Conservation (phyloP, 768 basidiomycete genomes). For the Kwoniella pini region DNA sequence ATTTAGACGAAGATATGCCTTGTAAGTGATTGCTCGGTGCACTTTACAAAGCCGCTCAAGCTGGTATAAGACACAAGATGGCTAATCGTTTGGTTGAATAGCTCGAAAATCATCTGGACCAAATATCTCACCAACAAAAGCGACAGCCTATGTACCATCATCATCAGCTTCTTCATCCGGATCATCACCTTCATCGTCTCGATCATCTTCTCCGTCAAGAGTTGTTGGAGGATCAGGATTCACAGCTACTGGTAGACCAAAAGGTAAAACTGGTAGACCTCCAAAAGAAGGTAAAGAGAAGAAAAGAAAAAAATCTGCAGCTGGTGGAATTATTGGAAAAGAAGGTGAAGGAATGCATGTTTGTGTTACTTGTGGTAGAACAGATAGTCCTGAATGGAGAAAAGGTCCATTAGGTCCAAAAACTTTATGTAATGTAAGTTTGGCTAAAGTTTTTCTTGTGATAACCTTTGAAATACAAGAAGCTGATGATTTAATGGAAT, state of each 20-base stretch:
- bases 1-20: constrained; percentile 34
- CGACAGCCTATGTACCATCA: constrained; percentile 21
- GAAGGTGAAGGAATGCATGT: constrained; percentile 69
- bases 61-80: too few relatives aligned
- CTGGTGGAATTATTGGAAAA: constrained; percentile 53
- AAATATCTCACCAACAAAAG: constrained; percentile 17
- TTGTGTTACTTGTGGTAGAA: constrained; percentile 88
- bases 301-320: constrained; percentile 21
- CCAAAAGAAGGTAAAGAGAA: constrained; percentile 21
- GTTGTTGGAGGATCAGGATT: not conserved
- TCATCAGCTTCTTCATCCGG: constrained; percentile 33
- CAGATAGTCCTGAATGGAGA: constrained; percentile 97
- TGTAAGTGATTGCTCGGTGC: too few relatives aligned
- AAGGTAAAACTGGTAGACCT: constrained; percentile 20
- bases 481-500: not conserved
- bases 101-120: constrained; percentile 21
- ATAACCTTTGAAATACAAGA: too few relatives aligned
- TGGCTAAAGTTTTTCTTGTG: too few relatives aligned
- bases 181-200: constrained; percentile 17
- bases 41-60: too few relatives aligned
- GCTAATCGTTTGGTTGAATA: too few relatives aligned
- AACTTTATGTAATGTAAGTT: constrained; percentile 82
- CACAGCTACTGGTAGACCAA: constrained; percentile 1
- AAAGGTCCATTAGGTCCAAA: constrained; percentile 95
- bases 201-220: constrained; percentile 23